phyloP scores from a whole-genome alignment of 176 grass and related monocot genomes.

The Cenchrus purpureus region DNA sequence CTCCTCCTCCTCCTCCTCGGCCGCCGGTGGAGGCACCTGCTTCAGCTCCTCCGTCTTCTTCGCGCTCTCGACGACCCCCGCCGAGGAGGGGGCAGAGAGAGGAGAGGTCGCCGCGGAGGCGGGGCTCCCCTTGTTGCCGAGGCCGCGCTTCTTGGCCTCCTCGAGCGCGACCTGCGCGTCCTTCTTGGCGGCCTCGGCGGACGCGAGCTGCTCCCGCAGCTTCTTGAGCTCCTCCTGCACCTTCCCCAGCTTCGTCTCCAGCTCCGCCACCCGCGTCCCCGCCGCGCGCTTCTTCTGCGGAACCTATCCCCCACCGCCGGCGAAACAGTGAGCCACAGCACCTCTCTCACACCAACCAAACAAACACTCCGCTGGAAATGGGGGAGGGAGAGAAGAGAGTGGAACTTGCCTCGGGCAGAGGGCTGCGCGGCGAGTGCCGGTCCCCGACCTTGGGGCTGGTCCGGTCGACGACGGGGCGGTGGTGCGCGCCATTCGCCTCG shows the following conservation, averaged over 20 bases:
- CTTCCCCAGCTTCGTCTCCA: conserved; percentile 81
- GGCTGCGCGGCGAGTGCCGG: conserved; percentile 69
- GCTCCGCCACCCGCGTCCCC: conserved; percentile 66
- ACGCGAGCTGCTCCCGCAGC: conserved; percentile 80
- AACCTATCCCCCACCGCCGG: not conserved
- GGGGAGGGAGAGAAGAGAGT: too few species aligned
- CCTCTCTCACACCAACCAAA: not conserved
- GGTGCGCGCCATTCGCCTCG: conserved; percentile 69
- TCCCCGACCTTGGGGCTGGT: conserved; percentile 80
- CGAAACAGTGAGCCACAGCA: not conserved
- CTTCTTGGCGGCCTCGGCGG: conserved; percentile 85
- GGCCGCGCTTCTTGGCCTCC: conserved; percentile 73
- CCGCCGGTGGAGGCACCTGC: not conserved
- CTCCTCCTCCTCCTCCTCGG: conserved; percentile 49
- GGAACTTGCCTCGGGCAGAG: conserved; percentile 63
- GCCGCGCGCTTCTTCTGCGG: conserved; percentile 73
- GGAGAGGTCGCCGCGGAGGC: conserved; percentile 13
- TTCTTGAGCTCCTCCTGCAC: conserved; percentile 95
- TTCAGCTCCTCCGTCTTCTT: conserved; percentile 40
- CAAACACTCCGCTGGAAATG: not conserved
- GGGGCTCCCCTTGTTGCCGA: conserved; percentile 56
- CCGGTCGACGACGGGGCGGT: conserved; percentile 54
- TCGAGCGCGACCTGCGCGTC: conserved; percentile 88
- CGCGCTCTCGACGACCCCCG: conserved; percentile 21
- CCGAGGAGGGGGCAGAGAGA: not conserved